Evolutionary conservation across 768 basidiomycete species (phyloP).

Genomic region (Tephrocybe sp.): DNA sequence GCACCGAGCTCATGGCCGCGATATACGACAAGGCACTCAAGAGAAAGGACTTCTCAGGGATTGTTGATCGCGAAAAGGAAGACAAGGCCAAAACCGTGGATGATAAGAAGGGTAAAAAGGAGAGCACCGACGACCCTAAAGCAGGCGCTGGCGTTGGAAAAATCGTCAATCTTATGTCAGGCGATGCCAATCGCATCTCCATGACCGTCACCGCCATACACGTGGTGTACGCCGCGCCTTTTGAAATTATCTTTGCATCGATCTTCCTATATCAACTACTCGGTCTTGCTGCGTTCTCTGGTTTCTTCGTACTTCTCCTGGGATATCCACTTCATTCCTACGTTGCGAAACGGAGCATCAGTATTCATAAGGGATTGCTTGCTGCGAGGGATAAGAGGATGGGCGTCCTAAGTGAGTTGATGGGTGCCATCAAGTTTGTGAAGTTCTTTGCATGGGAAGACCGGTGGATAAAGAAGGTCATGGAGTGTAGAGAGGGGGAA

Average conservation of each 20-base stretch:
- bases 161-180: constrained; percentile 87
- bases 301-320: constrained; percentile 63
- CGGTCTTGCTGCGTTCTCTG: constrained; percentile 71
- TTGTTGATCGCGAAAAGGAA: constrained; percentile 48
- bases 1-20: constrained; percentile 76
- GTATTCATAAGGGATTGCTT: constrained; percentile 57
- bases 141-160: constrained; percentile 86
- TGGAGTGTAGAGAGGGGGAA: constrained; percentile 66
- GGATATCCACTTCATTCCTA: constrained; percentile 72
- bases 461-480: constrained; percentile 65
- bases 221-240: constrained; percentile 71
- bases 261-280: constrained; percentile 75
- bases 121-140: constrained; percentile 50
- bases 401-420: constrained; percentile 74
- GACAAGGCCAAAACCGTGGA: constrained; percentile 29
- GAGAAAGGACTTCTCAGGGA: constrained; percentile 79
- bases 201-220: constrained; percentile 55
- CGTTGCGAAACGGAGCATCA: constrained; percentile 55
- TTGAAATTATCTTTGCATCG: constrained; percentile 73
- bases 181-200: constrained; percentile 60
- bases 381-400: constrained; percentile 76
- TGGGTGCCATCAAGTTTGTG: constrained; percentile 74
- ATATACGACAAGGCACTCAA: constrained; percentile 90
- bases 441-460: constrained; percentile 85
- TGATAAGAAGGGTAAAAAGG: constrained; percentile 11